Percentiles rank a stretch among this genome's conserved stretches.
These are phyloP conservation scores for Tolypocladium sp. DNA, from an alignment of 2,329 filamentous ascomycete genomes.

Conservation along the genomic window DNA sequence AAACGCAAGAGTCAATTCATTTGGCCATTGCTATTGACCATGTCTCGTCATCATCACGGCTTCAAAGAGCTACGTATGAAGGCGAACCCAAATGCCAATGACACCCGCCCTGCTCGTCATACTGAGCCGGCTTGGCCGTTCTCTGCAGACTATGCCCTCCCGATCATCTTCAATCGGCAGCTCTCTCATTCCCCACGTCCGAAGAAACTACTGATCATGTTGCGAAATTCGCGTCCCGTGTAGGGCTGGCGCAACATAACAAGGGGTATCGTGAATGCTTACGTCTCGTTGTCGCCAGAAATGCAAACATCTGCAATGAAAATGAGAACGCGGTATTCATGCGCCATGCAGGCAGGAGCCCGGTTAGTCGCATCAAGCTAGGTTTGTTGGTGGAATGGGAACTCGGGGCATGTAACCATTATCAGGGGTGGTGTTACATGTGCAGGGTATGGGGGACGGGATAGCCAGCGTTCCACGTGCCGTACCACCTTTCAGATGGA, in stretches of 20 bases:
- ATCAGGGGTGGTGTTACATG: not conserved
- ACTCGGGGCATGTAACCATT: not conserved
- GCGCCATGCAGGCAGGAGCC: not conserved
- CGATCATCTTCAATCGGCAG: not conserved
- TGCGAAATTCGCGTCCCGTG: not conserved
- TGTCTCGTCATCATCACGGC: not conserved
- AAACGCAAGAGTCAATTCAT: not conserved
- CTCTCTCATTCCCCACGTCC: not conserved
- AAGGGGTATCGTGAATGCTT: constrained; percentile 4
- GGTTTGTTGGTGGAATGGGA: not conserved
- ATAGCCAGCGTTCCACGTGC: not conserved
- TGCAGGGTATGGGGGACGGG: not conserved
- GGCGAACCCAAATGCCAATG: not conserved
- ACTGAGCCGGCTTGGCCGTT: not conserved
- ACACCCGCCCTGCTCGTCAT: not conserved
- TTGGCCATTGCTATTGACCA: not conserved
- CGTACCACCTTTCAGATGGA: constrained; percentile 17
- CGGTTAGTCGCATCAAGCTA: not conserved
- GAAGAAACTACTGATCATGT: not conserved
- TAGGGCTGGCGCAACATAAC: not conserved
- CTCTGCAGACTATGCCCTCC: not conserved
- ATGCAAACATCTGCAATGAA: not conserved
- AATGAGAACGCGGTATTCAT: not conserved
- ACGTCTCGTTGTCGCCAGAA: constrained; percentile 2
- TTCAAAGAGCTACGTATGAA: constrained; percentile 1